phyloP scores from a whole-genome alignment of 1,139 yeast species.

The Saccharomyces hybrid region DNA sequence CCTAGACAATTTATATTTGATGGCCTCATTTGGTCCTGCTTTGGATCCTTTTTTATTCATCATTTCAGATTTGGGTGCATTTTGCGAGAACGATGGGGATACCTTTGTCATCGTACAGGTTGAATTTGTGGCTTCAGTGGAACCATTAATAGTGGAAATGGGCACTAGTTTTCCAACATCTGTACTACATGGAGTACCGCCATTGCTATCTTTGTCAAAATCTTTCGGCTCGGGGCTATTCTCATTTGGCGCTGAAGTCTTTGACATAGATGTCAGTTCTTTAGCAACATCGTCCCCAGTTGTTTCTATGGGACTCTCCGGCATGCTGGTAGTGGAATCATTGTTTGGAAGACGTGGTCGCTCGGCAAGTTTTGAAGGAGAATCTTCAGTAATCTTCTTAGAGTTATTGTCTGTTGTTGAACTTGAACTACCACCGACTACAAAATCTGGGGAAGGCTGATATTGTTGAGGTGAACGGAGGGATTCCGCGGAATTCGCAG shows the following conservation, averaged over 20 bases:
- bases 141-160: neutral
- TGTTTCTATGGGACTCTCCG: slow-evolving; percentile 5
- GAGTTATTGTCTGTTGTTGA: slow-evolving; percentile 1
- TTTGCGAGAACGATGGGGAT: neutral
- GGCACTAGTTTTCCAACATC: neutral
- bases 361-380: slow-evolving; percentile 5
- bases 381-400: neutral
- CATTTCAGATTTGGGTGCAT: neutral
- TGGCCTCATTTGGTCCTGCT: slow-evolving; percentile 4
- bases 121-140: neutral
- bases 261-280: neutral
- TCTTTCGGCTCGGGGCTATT: neutral
- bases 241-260: neutral
- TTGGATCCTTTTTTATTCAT: neutral
- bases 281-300: neutral
- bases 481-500: neutral
- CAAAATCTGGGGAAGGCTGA: slow-evolving; percentile 1
- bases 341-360: slow-evolving; percentile 3
- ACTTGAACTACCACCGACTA: slow-evolving; percentile 5
- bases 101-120: neutral
- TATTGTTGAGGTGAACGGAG: neutral
- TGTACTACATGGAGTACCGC: neutral
- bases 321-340: slow-evolving; percentile 7
- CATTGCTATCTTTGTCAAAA: neutral
- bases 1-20: slow-evolving; percentile 31